Evolutionary conservation across 192 early-diverging fungal species (phyloP).

Genomic region (Coemansia sp.): DNA sequence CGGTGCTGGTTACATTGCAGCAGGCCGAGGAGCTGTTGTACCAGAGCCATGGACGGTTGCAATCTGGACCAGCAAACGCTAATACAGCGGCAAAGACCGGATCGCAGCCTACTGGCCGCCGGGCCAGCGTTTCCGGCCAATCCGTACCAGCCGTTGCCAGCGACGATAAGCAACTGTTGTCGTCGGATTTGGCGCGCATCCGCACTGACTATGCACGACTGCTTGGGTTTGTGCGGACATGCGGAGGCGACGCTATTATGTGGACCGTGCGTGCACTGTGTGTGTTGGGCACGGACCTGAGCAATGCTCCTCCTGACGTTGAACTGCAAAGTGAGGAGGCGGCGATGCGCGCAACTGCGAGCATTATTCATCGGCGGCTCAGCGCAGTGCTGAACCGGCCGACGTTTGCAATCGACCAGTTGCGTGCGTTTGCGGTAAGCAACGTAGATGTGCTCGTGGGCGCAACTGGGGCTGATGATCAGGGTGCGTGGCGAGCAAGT

Average conservation of each 20-base stretch:
- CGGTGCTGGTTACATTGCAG: slow-evolving; percentile 85
- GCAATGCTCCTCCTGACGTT: slow-evolving; percentile 10
- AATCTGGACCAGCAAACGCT: background rate
- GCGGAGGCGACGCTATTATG: slow-evolving; percentile 14
- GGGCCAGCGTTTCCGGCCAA: background rate
- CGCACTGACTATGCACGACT: slow-evolving; percentile 22
- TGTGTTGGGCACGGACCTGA: slow-evolving; percentile 31
- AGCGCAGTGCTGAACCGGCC: slow-evolving; percentile 37
- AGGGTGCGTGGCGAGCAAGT: slow-evolving; percentile 47
- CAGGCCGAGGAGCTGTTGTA: slow-evolving; percentile 78
- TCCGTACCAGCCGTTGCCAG: background rate
- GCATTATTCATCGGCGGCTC: slow-evolving; percentile 52
- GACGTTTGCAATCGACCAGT: slow-evolving; percentile 36
- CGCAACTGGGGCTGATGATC: background rate
- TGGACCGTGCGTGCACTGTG: slow-evolving; percentile 38
- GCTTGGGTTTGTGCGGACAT: slow-evolving; percentile 11
- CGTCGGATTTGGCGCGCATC: slow-evolving; percentile 15
- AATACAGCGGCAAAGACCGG: background rate
- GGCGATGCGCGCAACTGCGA: slow-evolving; percentile 17
- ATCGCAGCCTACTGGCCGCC: background rate
- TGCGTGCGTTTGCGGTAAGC: slow-evolving; percentile 33
- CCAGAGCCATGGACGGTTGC: slow-evolving; percentile 19
- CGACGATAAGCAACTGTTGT: background rate
- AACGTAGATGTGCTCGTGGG: slow-evolving; percentile 36
- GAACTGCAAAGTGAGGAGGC: slow-evolving; percentile 9